Evolutionary conservation across 352 stramenopile species (phyloP).

Genomic region (Globisporangium yorkense): DNA sequence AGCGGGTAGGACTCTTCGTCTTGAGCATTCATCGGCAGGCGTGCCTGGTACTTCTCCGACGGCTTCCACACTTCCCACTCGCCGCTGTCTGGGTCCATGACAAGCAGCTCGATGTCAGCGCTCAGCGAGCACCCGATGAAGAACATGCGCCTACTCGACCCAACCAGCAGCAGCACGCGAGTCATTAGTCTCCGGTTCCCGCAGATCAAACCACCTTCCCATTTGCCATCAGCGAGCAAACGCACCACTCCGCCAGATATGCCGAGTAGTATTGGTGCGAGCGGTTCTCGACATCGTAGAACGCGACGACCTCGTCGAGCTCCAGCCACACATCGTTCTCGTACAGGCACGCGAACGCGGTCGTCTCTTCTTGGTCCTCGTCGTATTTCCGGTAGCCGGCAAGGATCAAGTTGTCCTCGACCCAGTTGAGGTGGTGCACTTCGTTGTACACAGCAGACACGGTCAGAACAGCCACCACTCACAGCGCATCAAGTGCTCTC

Average conservation of each 20-base stretch:
- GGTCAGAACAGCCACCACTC: background rate
- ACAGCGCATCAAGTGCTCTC: background rate
- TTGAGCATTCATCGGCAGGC: conserved; percentile 58
- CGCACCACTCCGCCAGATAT: conserved; percentile 55
- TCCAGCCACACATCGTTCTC: conserved; percentile 41
- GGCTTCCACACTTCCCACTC: conserved; percentile 75
- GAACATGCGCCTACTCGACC: conserved; percentile 58
- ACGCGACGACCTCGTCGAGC: conserved; percentile 61
- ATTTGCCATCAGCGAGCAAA: background rate
- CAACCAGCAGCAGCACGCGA: background rate
- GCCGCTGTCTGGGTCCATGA: conserved; percentile 46
- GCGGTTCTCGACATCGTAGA: conserved; percentile 45
- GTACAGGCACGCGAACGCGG: conserved; percentile 48
- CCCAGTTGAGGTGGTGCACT: conserved; percentile 74
- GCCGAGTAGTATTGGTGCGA: conserved; percentile 62
- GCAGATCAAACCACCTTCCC: background rate
- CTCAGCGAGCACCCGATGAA: conserved; percentile 75
- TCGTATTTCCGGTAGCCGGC: conserved; percentile 55
- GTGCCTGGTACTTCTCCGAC: conserved; percentile 67
- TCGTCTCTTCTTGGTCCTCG: conserved; percentile 43
- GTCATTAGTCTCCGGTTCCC: background rate
- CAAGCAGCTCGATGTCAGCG: conserved; percentile 71
- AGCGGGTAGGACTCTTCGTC: conserved; percentile 69
- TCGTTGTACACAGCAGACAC: background rate
- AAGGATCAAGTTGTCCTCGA: conserved; percentile 56